Percentiles rank a stretch among this genome's conserved stretches.
Conservation (phyloP, 2,329 filamentous ascomycete species). For the Beauveria sp. region DNA sequence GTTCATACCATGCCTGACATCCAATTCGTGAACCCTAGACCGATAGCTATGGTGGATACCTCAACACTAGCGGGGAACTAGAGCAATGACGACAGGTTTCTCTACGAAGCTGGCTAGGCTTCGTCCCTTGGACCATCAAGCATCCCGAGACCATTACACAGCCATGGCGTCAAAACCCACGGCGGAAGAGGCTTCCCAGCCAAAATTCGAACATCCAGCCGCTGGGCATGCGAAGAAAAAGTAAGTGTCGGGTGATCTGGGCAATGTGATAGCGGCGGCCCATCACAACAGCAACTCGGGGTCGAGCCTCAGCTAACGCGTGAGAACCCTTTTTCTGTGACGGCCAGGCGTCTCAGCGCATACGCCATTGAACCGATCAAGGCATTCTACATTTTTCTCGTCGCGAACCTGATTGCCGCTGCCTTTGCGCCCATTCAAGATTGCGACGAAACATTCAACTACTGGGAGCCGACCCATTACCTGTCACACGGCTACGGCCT, state of each 20-base stretch:
- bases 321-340: not conserved
- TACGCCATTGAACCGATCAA: conserved; percentile 64
- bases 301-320: conserved; percentile 2
- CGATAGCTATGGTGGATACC: conserved; percentile 1
- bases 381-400: conserved; percentile 74
- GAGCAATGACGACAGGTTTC: not conserved
- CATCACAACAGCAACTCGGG: not conserved
- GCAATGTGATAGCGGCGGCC: not conserved
- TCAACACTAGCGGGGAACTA: not conserved
- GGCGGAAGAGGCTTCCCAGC: conserved; percentile 15
- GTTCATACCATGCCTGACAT: not conserved
- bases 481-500: conserved; percentile 85
- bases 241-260: conserved; percentile 22
- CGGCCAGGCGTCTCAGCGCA: conserved; percentile 39
- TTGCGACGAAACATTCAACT: conserved; percentile 98
- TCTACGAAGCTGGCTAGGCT: conserved; percentile 10
- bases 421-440: conserved; percentile 87
- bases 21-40: not conserved
- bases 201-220: conserved; percentile 39
- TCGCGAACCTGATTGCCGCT: conserved; percentile 68
- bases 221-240: conserved; percentile 46
- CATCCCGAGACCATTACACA: conserved; percentile 13
- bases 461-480: conserved; percentile 97
- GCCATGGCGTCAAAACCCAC: conserved; percentile 33
- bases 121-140: conserved; percentile 13